Conservation (phyloP, 2,329 filamentous ascomycete species). For the Nectriaceae sp. region DNA sequence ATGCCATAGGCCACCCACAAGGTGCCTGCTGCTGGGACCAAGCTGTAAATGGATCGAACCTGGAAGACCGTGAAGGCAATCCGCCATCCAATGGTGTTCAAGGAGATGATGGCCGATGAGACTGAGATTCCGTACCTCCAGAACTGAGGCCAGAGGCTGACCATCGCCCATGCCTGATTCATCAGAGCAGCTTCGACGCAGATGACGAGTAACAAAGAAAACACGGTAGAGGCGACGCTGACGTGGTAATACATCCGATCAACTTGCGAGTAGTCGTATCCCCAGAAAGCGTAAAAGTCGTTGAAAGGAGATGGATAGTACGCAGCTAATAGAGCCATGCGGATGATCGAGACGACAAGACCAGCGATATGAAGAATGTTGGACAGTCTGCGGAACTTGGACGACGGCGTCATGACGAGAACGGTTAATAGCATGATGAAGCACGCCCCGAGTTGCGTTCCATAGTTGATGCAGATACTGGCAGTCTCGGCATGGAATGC, state of each 20-base stretch:
- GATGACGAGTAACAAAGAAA: constrained; percentile 47
- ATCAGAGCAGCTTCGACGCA: constrained; percentile 50
- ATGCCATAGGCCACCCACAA: constrained; percentile 42
- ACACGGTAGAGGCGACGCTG: constrained; percentile 42
- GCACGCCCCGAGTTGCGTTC: constrained; percentile 69
- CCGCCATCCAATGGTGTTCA: constrained; percentile 34
- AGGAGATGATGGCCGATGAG: constrained; percentile 38
- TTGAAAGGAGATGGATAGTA: constrained; percentile 64
- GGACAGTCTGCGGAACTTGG: constrained; percentile 65
- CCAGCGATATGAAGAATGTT: constrained; percentile 66
- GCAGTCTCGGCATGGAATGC: constrained; percentile 32
- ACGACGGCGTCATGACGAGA: constrained; percentile 64
- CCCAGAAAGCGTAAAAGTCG: constrained; percentile 62
- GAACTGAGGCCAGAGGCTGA: constrained; percentile 46
- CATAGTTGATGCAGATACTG: constrained; percentile 62
- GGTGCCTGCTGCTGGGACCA: constrained; percentile 22
- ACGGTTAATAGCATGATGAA: constrained; percentile 66
- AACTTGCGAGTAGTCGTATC: constrained; percentile 55
- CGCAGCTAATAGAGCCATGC: constrained; percentile 56
- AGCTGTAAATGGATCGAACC: constrained; percentile 31
- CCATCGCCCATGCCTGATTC: constrained; percentile 55
- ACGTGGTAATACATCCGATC: constrained; percentile 36
- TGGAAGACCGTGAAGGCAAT: constrained; percentile 40
- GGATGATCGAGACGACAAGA: constrained; percentile 61
- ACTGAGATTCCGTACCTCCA: constrained; percentile 34